phyloP scores from a whole-genome alignment of 768 basidiomycete species.

The Pluteus cervinus region DNA sequence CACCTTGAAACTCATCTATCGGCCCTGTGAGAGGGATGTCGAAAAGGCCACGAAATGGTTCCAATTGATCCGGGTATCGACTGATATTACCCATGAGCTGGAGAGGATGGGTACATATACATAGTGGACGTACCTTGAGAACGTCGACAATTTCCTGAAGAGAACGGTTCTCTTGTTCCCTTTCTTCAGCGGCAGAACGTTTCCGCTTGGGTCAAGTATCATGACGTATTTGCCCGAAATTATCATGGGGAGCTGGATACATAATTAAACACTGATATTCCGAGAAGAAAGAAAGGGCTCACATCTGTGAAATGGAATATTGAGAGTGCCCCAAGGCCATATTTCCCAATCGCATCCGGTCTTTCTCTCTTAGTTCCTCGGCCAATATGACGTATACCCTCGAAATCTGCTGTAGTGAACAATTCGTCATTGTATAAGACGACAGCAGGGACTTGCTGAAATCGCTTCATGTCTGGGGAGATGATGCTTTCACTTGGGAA shows the following conservation, averaged over 20 bases:
- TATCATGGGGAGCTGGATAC: conserved; percentile 23
- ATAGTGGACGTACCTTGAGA: not conserved
- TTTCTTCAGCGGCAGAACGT: conserved; percentile 23
- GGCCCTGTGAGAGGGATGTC: conserved; percentile 27
- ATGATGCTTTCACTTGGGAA: conserved; percentile 16
- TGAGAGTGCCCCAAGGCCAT: conserved; percentile 45
- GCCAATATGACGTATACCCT: conserved; percentile 38
- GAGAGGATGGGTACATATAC: no score
- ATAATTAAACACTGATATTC: not conserved
- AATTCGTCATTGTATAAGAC: conserved; percentile 38
- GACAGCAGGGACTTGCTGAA: conserved; percentile 31
- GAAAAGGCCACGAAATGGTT: conserved; percentile 31
- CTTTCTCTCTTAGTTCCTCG: conserved; percentile 35
- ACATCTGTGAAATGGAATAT: conserved; percentile 52
- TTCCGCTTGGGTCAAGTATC: conserved; percentile 40
- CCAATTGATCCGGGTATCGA: conserved; percentile 35
- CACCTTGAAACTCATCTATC: conserved; percentile 29
- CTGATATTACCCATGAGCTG: no score
- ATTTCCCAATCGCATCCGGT: conserved; percentile 39
- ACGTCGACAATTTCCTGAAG: not conserved
- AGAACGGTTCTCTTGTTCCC: conserved; percentile 25
- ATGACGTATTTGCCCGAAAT: conserved; percentile 24
- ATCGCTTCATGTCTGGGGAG: conserved; percentile 25
- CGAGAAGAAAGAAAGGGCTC: conserved; percentile 1
- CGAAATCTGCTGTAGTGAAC: conserved; percentile 37